A percentile compares a stretch with the other conserved stretches of the same genome.
phyloP scores from a whole-genome alignment of 2,329 filamentous ascomycete genomes.

The Capronia americana region DNA sequence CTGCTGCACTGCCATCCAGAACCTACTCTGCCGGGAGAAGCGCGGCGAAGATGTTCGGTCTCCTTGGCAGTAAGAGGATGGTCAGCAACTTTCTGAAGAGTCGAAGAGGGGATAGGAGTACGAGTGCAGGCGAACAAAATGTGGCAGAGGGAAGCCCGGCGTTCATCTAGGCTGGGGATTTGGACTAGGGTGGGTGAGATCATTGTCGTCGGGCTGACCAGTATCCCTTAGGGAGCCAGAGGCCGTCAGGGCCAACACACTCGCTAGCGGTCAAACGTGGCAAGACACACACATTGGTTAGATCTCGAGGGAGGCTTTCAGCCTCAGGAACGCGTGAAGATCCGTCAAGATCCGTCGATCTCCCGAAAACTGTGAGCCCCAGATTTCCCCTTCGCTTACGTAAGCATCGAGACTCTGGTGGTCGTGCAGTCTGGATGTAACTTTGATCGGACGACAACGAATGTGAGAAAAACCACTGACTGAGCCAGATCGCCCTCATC shows the following conservation, averaged over 20 bases:
- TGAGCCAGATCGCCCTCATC: background rate
- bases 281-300: background rate
- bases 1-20: slow-evolving; percentile 23
- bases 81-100: slow-evolving; percentile 41
- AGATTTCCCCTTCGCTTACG: background rate
- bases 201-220: slow-evolving; percentile 5
- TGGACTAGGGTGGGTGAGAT: slow-evolving; percentile 5
- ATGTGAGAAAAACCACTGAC: background rate
- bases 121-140: slow-evolving; percentile 23
- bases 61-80: slow-evolving; percentile 37
- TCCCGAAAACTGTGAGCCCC: background rate
- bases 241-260: background rate
- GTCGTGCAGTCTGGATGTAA: background rate
- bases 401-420: background rate
- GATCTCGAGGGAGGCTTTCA: background rate
- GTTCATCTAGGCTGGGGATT: slow-evolving; percentile 21
- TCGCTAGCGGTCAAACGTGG: background rate
- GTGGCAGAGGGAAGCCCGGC: slow-evolving; percentile 21
- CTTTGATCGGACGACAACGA: background rate
- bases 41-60: slow-evolving; percentile 28
- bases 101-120: slow-evolving; percentile 22
- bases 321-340: background rate
- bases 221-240: slow-evolving; percentile 11
- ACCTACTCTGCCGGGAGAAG: slow-evolving; percentile 20
- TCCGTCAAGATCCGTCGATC: background rate